Percentiles rank a stretch among this genome's conserved stretches.
These are phyloP conservation scores for Pseudozyma sp. DNA, from an alignment of 1,284 basidiomycete genomes.

Conservation along the genomic window DNA sequence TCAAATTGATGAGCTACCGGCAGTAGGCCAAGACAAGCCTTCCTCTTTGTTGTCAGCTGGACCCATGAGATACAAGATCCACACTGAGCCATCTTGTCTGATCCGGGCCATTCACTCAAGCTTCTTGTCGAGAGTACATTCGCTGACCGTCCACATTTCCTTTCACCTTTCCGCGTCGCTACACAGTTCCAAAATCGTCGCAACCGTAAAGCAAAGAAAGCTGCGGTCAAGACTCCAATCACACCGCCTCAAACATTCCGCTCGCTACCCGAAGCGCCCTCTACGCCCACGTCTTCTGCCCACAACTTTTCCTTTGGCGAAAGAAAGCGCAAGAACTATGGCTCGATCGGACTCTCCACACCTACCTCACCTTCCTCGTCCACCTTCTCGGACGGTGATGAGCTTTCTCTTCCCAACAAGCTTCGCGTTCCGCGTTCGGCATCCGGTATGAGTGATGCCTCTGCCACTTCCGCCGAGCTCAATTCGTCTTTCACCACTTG, in stretches of 20 bases:
- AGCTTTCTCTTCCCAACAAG: constrained; percentile 18
- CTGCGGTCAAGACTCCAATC: not conserved
- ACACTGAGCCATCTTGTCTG: too few relatives aligned
- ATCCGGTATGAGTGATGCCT: constrained; percentile 11
- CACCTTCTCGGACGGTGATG: constrained; percentile 7
- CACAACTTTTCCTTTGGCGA: constrained; percentile 13
- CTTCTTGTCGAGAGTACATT: too few relatives aligned
- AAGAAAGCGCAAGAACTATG: constrained; percentile 39
- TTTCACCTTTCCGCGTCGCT: too few relatives aligned
- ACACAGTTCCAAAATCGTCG: constrained; percentile 59
- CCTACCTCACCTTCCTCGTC: constrained; percentile 4
- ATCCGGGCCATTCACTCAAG: too few relatives aligned
- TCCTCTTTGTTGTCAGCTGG: too few relatives aligned
- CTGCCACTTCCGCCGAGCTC: constrained; percentile 12
- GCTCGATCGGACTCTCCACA: constrained; percentile 16
- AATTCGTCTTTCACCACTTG: constrained; percentile 14
- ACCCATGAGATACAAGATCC: too few relatives aligned
- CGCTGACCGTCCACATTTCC: too few relatives aligned
- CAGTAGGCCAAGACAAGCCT: too few relatives aligned
- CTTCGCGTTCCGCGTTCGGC: constrained; percentile 17
- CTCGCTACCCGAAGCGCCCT: not conserved
- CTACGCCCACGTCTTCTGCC: constrained; percentile 7
- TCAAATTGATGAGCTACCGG: too few relatives aligned
- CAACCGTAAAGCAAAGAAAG: constrained; percentile 47
- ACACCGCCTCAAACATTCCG: not conserved